A percentile compares a stretch with the other conserved stretches of the same genome.
phyloP scores from a whole-genome alignment of 1,284 basidiomycete genomes.

The Tylopilus sp. region DNA sequence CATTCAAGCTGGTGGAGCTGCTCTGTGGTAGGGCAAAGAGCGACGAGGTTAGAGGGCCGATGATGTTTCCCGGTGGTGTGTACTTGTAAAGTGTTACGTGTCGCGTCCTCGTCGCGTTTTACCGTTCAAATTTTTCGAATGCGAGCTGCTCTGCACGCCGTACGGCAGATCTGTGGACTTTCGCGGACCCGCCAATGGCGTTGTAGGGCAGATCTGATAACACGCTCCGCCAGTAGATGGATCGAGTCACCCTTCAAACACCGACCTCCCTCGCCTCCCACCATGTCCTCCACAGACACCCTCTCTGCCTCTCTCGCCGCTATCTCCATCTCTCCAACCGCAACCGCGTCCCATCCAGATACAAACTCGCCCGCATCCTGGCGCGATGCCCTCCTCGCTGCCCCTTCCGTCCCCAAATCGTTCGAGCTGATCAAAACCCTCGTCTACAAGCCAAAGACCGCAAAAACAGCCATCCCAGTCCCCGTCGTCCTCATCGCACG shows the following conservation, averaged over 20 bases:
- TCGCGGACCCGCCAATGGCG: conserved; percentile 10
- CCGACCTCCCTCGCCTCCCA: conserved; percentile 14
- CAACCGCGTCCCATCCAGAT: conserved; percentile 49
- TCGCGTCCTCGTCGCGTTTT: conserved; percentile 7
- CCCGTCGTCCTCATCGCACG: conserved; percentile 86
- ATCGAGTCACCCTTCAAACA: conserved; percentile 32
- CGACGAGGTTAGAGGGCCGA: conserved; percentile 63
- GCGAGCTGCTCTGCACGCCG: conserved; percentile 25
- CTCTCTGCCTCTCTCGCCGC: conserved; percentile 38
- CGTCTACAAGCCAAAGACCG: conserved; percentile 89
- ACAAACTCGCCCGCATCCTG: conserved; percentile 65
- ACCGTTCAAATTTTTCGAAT: conserved; percentile 22
- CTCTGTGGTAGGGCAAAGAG: conserved; percentile 66
- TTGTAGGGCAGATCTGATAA: conserved; percentile 24
- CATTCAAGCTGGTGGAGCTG: conserved; percentile 66
- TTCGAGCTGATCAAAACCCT: conserved; percentile 80
- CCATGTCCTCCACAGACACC: conserved; percentile 21
- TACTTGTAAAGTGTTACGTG: conserved; percentile 2
- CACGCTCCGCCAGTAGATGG: conserved; percentile 9
- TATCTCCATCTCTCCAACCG: conserved; percentile 52
- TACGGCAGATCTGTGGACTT: conserved; percentile 27
- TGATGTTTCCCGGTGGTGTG: conserved; percentile 66
- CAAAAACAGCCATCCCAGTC: conserved; percentile 80
- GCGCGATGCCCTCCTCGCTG: conserved; percentile 57
- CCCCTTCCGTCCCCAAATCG: conserved; percentile 46